phyloP scores from a whole-genome alignment of 2,329 filamentous ascomycete genomes.

The Calonectria hongkongensis region DNA sequence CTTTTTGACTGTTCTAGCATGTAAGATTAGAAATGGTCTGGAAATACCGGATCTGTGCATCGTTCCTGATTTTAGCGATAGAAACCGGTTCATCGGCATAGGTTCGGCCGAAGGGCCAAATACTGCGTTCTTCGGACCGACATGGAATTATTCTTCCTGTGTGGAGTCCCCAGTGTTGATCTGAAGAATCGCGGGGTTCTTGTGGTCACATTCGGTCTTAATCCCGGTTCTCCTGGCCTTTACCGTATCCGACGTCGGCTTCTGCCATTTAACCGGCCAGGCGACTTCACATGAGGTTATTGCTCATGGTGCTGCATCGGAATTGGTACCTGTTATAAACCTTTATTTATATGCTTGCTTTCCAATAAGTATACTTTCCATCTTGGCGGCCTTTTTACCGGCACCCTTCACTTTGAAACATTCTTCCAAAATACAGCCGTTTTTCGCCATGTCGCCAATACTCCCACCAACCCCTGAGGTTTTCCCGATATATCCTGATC shows the following conservation, averaged over 20 bases:
- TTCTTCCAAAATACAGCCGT: background rate
- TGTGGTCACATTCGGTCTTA: constrained; percentile 3
- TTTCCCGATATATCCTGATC: constrained; percentile 6
- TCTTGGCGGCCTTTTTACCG: too few relatives aligned
- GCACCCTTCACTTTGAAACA: too few relatives aligned
- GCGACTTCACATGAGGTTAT: background rate
- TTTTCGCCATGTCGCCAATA: background rate
- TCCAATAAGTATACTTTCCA: background rate
- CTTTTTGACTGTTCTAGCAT: background rate
- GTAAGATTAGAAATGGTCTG: too few relatives aligned
- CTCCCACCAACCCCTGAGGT: background rate
- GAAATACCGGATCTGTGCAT: background rate
- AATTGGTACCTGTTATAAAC: too few relatives aligned
- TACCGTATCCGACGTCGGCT: background rate
- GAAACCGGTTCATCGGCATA: background rate
- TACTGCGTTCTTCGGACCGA: background rate
- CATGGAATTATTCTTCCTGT: constrained; percentile 19
- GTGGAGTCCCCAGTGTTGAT: constrained; percentile 5
- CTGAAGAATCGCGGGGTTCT: background rate
- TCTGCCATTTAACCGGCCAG: background rate
- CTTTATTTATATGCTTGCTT: background rate
- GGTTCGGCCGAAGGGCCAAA: background rate
- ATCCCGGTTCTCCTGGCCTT: background rate
- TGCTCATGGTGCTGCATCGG: too few relatives aligned
- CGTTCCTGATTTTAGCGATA: background rate